Percentiles rank a stretch among this genome's conserved stretches.
These are phyloP conservation scores for Salix suchowensis DNA, from an alignment of 345 rosid genomes.

Conservation along the genomic window DNA sequence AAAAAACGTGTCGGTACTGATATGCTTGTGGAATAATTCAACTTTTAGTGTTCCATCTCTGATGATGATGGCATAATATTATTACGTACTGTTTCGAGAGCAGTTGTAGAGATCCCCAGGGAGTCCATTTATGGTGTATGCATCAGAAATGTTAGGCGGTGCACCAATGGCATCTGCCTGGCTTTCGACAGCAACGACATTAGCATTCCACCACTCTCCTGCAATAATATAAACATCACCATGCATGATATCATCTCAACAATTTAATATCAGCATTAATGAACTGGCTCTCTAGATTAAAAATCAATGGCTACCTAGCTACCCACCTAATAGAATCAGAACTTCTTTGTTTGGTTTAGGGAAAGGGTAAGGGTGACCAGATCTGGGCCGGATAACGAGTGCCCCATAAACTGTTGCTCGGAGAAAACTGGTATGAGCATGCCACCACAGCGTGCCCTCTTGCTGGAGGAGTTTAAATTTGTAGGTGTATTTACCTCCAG, in stretches of 20 bases:
- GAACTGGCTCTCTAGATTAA: neutral
- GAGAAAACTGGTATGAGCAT: slow-evolving; percentile 62
- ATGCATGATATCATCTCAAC: neutral
- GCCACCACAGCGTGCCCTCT: slow-evolving; percentile 97
- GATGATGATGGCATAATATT: neutral
- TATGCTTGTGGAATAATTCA: no score
- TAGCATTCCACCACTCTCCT: slow-evolving; percentile 96
- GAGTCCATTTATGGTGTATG: slow-evolving; percentile 77
- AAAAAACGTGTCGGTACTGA: no score
- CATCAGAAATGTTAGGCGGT: slow-evolving; percentile 60
- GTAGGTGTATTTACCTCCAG: slow-evolving; percentile 60
- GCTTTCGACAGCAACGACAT: slow-evolving; percentile 54
- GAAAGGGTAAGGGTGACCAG: slow-evolving; percentile 64
- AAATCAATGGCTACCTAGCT: neutral
- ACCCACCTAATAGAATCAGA: slow-evolving; percentile 64
- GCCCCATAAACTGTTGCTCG: slow-evolving; percentile 92
- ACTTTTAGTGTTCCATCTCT: no score
- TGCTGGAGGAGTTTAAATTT: slow-evolving; percentile 54
- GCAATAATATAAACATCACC: neutral
- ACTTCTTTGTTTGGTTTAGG: slow-evolving; percentile 69
- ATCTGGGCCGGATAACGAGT: slow-evolving; percentile 61
- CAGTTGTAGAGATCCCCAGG: slow-evolving; percentile 92
- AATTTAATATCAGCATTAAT: neutral
- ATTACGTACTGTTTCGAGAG: slow-evolving; percentile 49
- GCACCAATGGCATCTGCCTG: slow-evolving; percentile 51